Evolutionary conservation across 257 asterid species (phyloP).

Genomic region (Capsicum pubescens): DNA sequence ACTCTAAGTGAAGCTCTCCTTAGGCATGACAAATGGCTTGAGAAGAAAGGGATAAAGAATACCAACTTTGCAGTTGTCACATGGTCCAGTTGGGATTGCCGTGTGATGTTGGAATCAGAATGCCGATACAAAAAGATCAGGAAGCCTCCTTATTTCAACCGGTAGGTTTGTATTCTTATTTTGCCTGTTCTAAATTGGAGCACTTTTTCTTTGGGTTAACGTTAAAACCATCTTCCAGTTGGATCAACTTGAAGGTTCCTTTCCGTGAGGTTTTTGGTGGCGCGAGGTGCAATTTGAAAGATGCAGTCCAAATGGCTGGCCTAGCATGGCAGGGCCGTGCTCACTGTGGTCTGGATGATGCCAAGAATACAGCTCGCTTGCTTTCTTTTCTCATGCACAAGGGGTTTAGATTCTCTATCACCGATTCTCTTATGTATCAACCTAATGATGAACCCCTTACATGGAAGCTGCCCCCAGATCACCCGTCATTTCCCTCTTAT

Average conservation of each 20-base stretch:
- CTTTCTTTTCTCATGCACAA: slow-evolving; percentile 65
- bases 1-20: slow-evolving; percentile 82
- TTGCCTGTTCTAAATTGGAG: slow-evolving; percentile 1
- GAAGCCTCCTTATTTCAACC: slow-evolving; percentile 89
- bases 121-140: slow-evolving; percentile 77
- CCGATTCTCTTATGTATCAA: slow-evolving; percentile 61
- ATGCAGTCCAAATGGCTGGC: slow-evolving; percentile 88
- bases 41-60: slow-evolving; percentile 73
- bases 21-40: slow-evolving; percentile 90
- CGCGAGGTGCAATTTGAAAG: slow-evolving; percentile 73
- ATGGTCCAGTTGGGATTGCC: slow-evolving; percentile 97
- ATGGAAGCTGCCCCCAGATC: slow-evolving; percentile 55
- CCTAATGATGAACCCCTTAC: slow-evolving; percentile 51
- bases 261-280: slow-evolving; percentile 78
- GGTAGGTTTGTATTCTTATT: slow-evolving; percentile 43
- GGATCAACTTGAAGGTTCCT: slow-evolving; percentile 92
- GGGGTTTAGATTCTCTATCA: slow-evolving; percentile 75
- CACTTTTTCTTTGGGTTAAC: slow-evolving; percentile 20
- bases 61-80: slow-evolving; percentile 88
- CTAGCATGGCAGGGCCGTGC: slow-evolving; percentile 91
- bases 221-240: slow-evolving; percentile 44
- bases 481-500: slow-evolving; percentile 42
- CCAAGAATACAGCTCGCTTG: slow-evolving; percentile 84
- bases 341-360: slow-evolving; percentile 94
- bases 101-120: slow-evolving; percentile 94